Evolutionary conservation across 2,329 filamentous ascomycete genomes (phyloP).

Genomic region (Fusarium haematococcum): DNA sequence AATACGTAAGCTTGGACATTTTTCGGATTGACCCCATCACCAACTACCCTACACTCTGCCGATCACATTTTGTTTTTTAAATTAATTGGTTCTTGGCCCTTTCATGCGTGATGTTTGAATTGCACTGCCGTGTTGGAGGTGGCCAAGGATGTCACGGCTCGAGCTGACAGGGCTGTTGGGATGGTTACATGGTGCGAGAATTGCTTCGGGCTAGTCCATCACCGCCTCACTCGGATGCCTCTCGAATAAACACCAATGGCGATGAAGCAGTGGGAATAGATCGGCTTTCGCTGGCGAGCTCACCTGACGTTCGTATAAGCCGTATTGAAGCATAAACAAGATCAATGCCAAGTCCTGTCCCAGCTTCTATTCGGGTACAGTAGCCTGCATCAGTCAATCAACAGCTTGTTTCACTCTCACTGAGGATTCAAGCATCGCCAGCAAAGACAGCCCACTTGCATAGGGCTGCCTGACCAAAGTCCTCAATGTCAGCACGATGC

Average conservation of each 20-base stretch:
- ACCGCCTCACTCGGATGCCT: neutral
- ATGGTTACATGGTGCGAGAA: neutral
- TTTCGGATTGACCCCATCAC: slow-evolving; percentile 24
- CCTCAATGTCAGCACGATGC: neutral
- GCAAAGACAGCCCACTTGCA: neutral
- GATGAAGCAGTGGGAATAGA: neutral
- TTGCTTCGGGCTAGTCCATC: neutral
- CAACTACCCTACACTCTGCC: slow-evolving; percentile 24
- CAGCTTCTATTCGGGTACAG: neutral
- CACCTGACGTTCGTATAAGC: neutral
- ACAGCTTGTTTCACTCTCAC: neutral
- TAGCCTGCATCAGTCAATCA: neutral
- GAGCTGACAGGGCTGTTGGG: neutral
- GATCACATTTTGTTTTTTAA: neutral
- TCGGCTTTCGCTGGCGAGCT: neutral
- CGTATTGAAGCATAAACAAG: neutral
- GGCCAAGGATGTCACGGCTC: neutral
- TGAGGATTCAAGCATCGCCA: neutral
- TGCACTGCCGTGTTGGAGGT: neutral
- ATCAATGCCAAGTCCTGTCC: neutral
- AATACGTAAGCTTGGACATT: slow-evolving; percentile 39
- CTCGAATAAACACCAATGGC: neutral
- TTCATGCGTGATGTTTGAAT: neutral
- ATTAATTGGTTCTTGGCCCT: neutral
- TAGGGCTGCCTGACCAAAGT: neutral